These are phyloP conservation scores for Agastache rugosa DNA, from an alignment of 257 asterid species.

Conservation along the genomic window DNA sequence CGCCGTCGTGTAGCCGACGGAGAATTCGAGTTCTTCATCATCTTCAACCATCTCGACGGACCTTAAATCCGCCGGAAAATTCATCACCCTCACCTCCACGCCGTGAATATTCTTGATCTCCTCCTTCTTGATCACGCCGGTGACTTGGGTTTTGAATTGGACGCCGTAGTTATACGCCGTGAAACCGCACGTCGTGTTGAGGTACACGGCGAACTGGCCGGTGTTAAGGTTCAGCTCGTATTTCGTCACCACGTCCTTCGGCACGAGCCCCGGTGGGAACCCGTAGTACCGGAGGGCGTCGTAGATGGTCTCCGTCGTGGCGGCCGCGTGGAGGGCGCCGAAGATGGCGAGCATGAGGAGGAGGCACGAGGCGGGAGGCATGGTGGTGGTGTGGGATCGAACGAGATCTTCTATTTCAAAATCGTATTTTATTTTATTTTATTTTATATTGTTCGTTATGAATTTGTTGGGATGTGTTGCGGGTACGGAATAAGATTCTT, in stretches of 20 bases:
- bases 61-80: slow-evolving; percentile 52
- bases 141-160: slow-evolving; percentile 49
- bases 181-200: slow-evolving; percentile 59
- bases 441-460: not conserved
- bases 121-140: slow-evolving; percentile 49
- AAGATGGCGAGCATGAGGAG: not conserved
- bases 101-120: slow-evolving; percentile 49
- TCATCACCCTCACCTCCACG: slow-evolving; percentile 59
- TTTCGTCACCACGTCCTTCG: slow-evolving; percentile 48
- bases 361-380: not conserved
- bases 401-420: too few species aligned
- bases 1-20: slow-evolving; percentile 64
- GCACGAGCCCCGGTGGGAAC: slow-evolving; percentile 72
- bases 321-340: not conserved
- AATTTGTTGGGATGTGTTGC: not conserved
- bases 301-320: slow-evolving; percentile 43
- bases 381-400: too few species aligned
- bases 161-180: slow-evolving; percentile 48
- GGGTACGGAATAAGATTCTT: not conserved
- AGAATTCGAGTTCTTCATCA: slow-evolving; percentile 48
- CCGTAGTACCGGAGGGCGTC: slow-evolving; percentile 53
- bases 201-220: slow-evolving; percentile 56
- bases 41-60: slow-evolving; percentile 44
- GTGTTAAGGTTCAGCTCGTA: slow-evolving; percentile 58
- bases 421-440: not conserved